phyloP scores from a whole-genome alignment of 805 yeast species.

The Suhomyces sp. region DNA sequence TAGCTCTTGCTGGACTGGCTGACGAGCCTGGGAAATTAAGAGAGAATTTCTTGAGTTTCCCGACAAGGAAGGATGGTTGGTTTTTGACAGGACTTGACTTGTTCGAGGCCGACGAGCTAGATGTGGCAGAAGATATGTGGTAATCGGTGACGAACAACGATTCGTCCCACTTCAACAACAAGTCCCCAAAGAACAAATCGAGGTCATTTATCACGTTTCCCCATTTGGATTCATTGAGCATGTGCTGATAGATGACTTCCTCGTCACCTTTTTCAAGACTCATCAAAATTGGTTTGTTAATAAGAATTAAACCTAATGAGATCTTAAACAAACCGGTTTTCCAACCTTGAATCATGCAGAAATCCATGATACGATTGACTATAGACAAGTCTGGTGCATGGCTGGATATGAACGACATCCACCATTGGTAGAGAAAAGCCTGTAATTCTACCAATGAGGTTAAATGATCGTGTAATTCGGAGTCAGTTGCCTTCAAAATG shows the following conservation, averaged over 20 bases:
- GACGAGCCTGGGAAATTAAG: conserved; percentile 13
- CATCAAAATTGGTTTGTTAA: conserved; percentile 46
- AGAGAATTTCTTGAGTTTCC: conserved; percentile 28
- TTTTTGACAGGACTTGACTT: not conserved
- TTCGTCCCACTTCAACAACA: conserved; percentile 36
- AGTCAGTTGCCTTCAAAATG: conserved; percentile 40
- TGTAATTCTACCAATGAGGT: conserved; percentile 38
- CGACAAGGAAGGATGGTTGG: conserved; percentile 20
- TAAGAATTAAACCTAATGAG: conserved; percentile 49
- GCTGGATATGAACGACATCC: conserved; percentile 56
- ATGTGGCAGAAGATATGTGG: not conserved
- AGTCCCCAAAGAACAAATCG: conserved; percentile 38
- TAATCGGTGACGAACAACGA: conserved; percentile 17
- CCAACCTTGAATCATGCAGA: conserved; percentile 54
- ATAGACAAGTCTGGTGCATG: conserved; percentile 54
- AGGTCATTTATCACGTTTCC: conserved; percentile 37
- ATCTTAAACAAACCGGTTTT: conserved; percentile 50
- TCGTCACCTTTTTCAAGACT: conserved; percentile 33
- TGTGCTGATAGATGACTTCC: conserved; percentile 43
- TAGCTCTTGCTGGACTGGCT: conserved; percentile 5
- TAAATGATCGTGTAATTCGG: conserved; percentile 44
- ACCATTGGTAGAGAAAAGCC: conserved; percentile 62
- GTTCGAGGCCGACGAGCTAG: not conserved
- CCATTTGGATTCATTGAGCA: conserved; percentile 44
- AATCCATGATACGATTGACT: conserved; percentile 50